Conservation (phyloP, 1,139 yeast genomes). For the Suhomyces choctaworum region DNA sequence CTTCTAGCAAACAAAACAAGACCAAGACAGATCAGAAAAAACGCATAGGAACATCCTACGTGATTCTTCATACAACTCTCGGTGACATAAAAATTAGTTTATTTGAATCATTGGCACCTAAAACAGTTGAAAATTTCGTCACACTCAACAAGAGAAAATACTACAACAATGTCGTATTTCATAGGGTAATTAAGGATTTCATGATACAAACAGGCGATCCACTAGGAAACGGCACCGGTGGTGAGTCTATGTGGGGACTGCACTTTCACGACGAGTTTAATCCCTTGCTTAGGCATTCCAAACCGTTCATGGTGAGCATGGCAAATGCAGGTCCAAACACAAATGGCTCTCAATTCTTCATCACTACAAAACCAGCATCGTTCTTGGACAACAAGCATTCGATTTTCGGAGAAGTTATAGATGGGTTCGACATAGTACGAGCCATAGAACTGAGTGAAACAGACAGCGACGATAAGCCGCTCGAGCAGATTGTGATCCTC, state of each 20-base stretch:
- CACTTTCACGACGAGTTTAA: constrained; percentile 46
- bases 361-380: constrained; percentile 28
- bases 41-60: constrained; percentile 13
- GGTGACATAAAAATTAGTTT: constrained; percentile 47
- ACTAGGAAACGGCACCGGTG: constrained; percentile 51
- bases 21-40: neutral
- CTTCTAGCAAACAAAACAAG: constrained; percentile 11
- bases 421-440: constrained; percentile 30
- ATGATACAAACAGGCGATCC: constrained; percentile 60
- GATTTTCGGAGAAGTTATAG: constrained; percentile 31
- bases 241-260: constrained; percentile 47
- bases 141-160: constrained; percentile 36
- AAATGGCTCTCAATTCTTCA: constrained; percentile 35
- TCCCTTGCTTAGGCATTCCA: constrained; percentile 35
- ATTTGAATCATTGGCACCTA: constrained; percentile 39
- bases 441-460: constrained; percentile 28
- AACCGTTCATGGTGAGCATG: constrained; percentile 51
- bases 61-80: constrained; percentile 42
- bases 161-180: constrained; percentile 45
- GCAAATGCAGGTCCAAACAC: constrained; percentile 34
- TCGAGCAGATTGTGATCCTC: constrained; percentile 23
- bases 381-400: constrained; percentile 33
- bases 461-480: constrained; percentile 24
- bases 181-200: constrained; percentile 47
- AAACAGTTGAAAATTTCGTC: constrained; percentile 47